Evolutionary conservation across 768 basidiomycete species (phyloP), one percentile per base, ranked within the genome.

Genomic region (Suillus decipiens): DNA sequence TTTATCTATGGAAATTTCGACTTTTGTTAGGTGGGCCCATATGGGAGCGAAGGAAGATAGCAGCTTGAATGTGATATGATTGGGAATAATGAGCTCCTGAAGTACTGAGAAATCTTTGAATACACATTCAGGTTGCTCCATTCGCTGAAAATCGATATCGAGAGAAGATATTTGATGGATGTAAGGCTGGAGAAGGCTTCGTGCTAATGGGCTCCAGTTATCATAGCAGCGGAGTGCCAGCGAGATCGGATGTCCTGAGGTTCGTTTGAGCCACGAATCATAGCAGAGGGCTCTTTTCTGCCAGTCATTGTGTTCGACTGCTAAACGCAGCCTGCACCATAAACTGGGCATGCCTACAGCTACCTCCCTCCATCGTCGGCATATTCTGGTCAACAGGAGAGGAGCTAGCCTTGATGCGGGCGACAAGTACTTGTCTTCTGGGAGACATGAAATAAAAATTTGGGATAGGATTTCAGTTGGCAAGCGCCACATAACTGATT

Each of bases 401-500:
- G 43, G 43, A 10, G 43, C 10, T 10, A 7, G 19, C 10, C 19
- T 9, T 33, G 51, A 53, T 53, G 51, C 17, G 1, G 17, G 31
- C 19, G 10, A 3, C 31, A 33, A 33, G 6, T 45, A n/a, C 10
- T 22, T n/a, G 43, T 22, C n/a, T 45, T 45, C 43, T 9, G n/a
- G 43, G n/a, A 45, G 43, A n/a, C 43, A 45, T 4, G 3, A 11
- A 11, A n/a, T 3, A 11, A 22, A 45, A n/a, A 45, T 45, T 10
- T 45, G n/a, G 43, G 43, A 45, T n/a, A 45, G 11, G 11, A 45
- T n/a, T 22, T 85, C 84, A 2, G 78, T 58, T 9, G 84, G 84
- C 10, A 85, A 71, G 19, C 69, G 66, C 58, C 75, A 69, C 62
- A 84, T 79, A 43, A 66, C 65, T 19, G 70, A 72, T 31, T 68